Percentiles rank a stretch among this genome's conserved stretches.
Conservation (phyloP, 2,329 filamentous ascomycete genomes). For the Trichoderma sp. region DNA sequence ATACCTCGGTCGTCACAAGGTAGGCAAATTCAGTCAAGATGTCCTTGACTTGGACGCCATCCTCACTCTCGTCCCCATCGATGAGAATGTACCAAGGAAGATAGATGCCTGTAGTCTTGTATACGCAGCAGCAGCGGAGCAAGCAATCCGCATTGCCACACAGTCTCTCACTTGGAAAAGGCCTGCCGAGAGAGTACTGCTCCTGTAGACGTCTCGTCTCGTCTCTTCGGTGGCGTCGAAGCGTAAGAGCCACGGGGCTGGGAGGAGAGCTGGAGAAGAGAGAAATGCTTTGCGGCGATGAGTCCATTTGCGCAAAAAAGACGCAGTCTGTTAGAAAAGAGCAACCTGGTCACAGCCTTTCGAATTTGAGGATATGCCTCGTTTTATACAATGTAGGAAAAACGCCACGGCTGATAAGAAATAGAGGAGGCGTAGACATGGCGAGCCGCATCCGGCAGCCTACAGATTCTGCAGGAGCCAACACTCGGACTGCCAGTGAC, state of each 20-base stretch:
- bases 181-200: conserved; percentile 31
- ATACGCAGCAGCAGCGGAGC: conserved; percentile 24
- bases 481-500: background rate
- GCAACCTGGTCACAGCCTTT: background rate
- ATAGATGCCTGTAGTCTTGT: background rate
- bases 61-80: conserved; percentile 20
- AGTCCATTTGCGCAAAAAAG: background rate
- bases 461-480: background rate
- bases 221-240: conserved; percentile 28
- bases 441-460: conserved; percentile 12
- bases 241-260: conserved; percentile 4
- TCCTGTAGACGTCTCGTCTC: conserved; percentile 6
- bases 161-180: conserved; percentile 25
- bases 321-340: background rate
- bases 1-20: conserved; percentile 23
- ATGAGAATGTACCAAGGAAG: conserved; percentile 5
- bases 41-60: conserved; percentile 20
- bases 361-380: background rate
- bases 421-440: conserved; percentile 4
- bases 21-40: conserved; percentile 31
- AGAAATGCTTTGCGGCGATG: background rate
- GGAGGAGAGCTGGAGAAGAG: background rate
- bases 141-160: conserved; percentile 29
- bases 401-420: background rate
- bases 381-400: conserved; percentile 2